phyloP scores from a whole-genome alignment of 2,329 filamentous ascomycete species.

The Paraphoma sp. region DNA sequence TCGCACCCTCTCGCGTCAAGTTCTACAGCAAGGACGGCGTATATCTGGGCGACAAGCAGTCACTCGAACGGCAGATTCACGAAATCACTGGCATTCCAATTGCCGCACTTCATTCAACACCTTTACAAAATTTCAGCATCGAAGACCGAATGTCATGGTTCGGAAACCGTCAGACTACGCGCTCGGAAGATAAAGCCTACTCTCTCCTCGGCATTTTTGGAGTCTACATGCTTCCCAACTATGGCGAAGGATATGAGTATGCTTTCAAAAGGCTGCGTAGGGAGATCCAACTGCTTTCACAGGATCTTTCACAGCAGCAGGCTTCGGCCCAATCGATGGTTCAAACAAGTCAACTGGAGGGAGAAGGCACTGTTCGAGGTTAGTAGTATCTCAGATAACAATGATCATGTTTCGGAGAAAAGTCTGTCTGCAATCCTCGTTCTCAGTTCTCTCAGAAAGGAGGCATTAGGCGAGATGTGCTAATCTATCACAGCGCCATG shows the following conservation, averaged over 20 bases:
- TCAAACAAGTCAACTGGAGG: no score
- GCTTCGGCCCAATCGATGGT: not conserved
- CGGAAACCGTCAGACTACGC: not conserved
- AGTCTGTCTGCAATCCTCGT: no score
- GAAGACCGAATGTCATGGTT: constrained; percentile 13
- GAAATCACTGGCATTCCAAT: constrained; percentile 2
- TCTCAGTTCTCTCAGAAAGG: no score
- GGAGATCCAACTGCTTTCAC: not conserved
- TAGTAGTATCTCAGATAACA: not conserved
- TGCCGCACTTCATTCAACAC: not conserved
- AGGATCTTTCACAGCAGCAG: not conserved
- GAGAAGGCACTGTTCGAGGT: not conserved
- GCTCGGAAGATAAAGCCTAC: constrained; percentile 3
- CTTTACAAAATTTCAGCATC: not conserved
- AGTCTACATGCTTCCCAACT: constrained; percentile 1
- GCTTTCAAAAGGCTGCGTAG: constrained; percentile 1
- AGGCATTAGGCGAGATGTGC: no score
- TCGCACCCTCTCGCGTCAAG: constrained; percentile 1
- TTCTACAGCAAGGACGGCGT: constrained; percentile 6
- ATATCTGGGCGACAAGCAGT: not conserved
- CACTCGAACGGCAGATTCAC: constrained; percentile 1
- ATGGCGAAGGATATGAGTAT: constrained; percentile 3
- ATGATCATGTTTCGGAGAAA: not conserved
- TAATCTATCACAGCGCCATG: not conserved
- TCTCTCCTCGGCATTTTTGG: constrained; percentile 6